Evolutionary conservation across 2,329 filamentous ascomycete species (phyloP).

Genomic region (Paraphoma sp.): DNA sequence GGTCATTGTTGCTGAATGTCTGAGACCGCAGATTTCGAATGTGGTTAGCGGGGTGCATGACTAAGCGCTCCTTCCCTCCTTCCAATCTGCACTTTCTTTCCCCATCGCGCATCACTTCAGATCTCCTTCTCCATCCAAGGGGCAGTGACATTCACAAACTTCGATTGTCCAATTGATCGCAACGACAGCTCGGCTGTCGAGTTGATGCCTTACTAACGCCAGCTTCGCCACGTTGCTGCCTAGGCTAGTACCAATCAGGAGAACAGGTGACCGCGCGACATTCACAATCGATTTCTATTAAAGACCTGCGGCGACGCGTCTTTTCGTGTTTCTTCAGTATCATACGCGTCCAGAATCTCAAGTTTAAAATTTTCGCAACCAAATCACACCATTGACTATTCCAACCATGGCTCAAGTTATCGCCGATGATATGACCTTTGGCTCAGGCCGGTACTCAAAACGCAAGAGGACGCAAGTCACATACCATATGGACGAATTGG

Average conservation of each 20-base stretch:
- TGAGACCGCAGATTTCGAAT: not conserved
- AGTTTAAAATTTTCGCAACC: not conserved
- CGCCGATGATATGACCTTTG: conserved; percentile 14
- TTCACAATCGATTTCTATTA: conserved; percentile 16
- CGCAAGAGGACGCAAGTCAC: conserved; percentile 42
- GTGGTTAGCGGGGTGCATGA: not conserved
- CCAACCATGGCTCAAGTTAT: conserved; percentile 23
- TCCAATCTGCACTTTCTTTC: not conserved
- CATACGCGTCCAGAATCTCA: conserved; percentile 10
- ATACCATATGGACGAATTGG: conserved; percentile 34
- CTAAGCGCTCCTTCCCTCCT: not conserved
- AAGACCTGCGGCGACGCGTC: conserved; percentile 29
- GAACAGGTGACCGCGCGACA: conserved; percentile 19
- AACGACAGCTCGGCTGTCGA: conserved; percentile 8
- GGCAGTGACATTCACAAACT: not conserved
- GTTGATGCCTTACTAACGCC: conserved; percentile 40
- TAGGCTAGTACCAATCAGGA: conserved; percentile 33
- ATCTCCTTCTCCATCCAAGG: not conserved
- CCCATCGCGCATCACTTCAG: not conserved
- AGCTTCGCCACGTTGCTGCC: conserved; percentile 37
- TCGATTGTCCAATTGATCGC: conserved; percentile 2
- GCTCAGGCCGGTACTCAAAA: conserved; percentile 37
- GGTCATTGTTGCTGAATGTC: conserved; percentile 30
- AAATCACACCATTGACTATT: not conserved
- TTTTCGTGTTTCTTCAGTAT: conserved; percentile 27